Conservation (phyloP, 2,329 filamentous ascomycete genomes). For the Pseudopyricularia cyperi region DNA sequence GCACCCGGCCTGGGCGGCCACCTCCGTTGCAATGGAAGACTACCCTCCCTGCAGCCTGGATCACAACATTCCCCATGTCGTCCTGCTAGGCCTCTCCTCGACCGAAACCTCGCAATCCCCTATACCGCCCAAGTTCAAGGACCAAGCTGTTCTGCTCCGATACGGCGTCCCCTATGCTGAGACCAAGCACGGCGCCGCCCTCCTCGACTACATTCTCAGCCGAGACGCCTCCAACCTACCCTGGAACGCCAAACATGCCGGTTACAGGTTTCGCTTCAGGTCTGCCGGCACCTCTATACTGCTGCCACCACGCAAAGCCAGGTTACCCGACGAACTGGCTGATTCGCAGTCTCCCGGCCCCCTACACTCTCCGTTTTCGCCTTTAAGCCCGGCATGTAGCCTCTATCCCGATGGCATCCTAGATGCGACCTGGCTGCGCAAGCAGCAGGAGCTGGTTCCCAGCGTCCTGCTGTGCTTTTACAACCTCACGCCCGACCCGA, state of each 20-base stretch:
- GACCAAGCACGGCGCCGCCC: constrained; percentile 47
- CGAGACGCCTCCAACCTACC: constrained; percentile 51
- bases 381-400: constrained; percentile 67
- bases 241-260: constrained; percentile 40
- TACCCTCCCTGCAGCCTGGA: constrained; percentile 69
- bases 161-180: constrained; percentile 60
- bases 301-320: constrained; percentile 44
- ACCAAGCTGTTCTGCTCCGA: constrained; percentile 46
- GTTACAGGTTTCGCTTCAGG: constrained; percentile 54
- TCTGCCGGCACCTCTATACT: constrained; percentile 56
- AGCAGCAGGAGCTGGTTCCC: constrained; percentile 77
- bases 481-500: constrained; percentile 56
- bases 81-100: constrained; percentile 61
- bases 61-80: constrained; percentile 75
- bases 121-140: constrained; percentile 38
- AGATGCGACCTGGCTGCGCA: constrained; percentile 69
- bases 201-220: constrained; percentile 53
- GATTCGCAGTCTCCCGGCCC: constrained; percentile 33
- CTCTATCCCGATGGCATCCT: constrained; percentile 86
- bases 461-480: constrained; percentile 75
- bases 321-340: constrained; percentile 37
- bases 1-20: background rate
- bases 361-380: constrained; percentile 87
- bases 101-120: constrained; percentile 25
- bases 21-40: constrained; percentile 49